These are phyloP conservation scores for Pugionium dolabratum DNA, from an alignment of 345 rosid genomes.

Conservation along the genomic window DNA sequence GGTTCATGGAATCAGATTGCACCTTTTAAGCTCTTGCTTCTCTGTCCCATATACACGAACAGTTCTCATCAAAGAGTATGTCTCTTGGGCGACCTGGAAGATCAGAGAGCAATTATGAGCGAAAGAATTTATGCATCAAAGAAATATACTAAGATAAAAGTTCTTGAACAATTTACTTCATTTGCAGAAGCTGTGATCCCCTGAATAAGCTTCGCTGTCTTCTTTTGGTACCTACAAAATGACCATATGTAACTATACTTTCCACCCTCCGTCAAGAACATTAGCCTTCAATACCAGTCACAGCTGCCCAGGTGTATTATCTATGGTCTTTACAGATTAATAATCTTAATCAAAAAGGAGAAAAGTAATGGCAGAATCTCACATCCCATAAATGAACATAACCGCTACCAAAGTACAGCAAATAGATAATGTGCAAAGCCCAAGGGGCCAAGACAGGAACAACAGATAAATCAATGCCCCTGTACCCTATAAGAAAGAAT, in stretches of 20 bases:
- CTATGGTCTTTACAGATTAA: slow-evolving; percentile 4
- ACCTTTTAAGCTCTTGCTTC: slow-evolving; percentile 76
- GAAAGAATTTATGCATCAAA: slow-evolving; percentile 3
- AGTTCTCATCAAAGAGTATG: slow-evolving; percentile 94
- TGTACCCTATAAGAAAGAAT: slow-evolving; percentile 61
- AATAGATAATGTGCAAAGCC: slow-evolving; percentile 69
- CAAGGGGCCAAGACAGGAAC: slow-evolving; percentile 82
- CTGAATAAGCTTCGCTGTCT: slow-evolving; percentile 81
- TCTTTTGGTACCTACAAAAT: slow-evolving; percentile 87
- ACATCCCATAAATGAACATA: slow-evolving; percentile 83
- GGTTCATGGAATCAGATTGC: slow-evolving; percentile 8
- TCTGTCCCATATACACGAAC: slow-evolving; percentile 97
- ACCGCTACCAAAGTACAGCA: slow-evolving; percentile 72
- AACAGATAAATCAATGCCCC: slow-evolving; percentile 88
- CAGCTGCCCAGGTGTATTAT: slow-evolving; percentile 7
- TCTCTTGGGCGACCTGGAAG: slow-evolving; percentile 92
- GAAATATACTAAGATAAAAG: slow-evolving; percentile 29
- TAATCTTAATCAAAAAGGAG: slow-evolving; percentile 21
- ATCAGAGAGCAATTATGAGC: slow-evolving; percentile 22
- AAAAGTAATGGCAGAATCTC: slow-evolving; percentile 42
- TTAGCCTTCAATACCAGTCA: slow-evolving; percentile 12
- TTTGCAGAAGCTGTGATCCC: slow-evolving; percentile 93
- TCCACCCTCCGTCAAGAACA: slow-evolving; percentile 23
- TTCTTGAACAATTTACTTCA: slow-evolving; percentile 53
- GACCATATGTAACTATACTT: slow-evolving; percentile 17